phyloP scores from a whole-genome alignment of 208 protist species.

The Histomonas meleagridis region DNA sequence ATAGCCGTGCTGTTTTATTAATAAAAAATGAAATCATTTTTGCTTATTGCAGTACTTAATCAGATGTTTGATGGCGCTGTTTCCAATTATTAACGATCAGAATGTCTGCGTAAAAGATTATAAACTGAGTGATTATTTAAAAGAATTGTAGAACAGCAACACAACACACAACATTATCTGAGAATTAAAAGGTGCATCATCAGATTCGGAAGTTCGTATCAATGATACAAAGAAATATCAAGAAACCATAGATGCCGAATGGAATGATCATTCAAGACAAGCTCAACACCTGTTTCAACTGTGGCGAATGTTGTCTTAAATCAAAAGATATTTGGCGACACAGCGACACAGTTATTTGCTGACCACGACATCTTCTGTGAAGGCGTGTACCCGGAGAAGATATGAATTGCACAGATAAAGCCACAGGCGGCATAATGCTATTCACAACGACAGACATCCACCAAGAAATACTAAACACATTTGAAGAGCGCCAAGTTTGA shows the following conservation, averaged over 20 bases:
- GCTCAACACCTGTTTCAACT: slow-evolving; percentile 88
- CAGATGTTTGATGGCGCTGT: too few species aligned
- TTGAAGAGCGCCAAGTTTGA: slow-evolving; percentile 96
- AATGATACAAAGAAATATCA: slow-evolving; percentile 79
- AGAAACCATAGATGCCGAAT: slow-evolving; percentile 97
- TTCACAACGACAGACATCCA: slow-evolving; percentile 85
- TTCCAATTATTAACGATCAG: too few species aligned
- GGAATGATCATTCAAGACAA: slow-evolving; percentile 99
- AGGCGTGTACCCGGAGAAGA: slow-evolving; percentile 88
- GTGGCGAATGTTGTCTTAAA: slow-evolving; percentile 94
- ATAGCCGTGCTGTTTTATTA: too few species aligned
- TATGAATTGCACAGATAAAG: slow-evolving; percentile 72
- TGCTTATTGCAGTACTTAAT: too few species aligned
- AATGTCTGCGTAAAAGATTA: too few species aligned
- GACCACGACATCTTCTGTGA: slow-evolving; percentile 97
- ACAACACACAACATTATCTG: too few species aligned
- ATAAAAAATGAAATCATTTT: too few species aligned
- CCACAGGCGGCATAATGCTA: slow-evolving; percentile 86
- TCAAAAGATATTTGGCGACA: slow-evolving; percentile 93
- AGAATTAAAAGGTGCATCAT: slow-evolving; percentile 99
- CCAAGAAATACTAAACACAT: slow-evolving; percentile 73
- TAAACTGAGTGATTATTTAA: too few species aligned
- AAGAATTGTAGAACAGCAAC: too few species aligned
- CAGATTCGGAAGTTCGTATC: slow-evolving; percentile 89
- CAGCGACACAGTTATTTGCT: slow-evolving; percentile 99